Base-by-base conservation (phyloP, 2,329 filamentous ascomycete species). In the Podosphaera leucotricha region DNA sequence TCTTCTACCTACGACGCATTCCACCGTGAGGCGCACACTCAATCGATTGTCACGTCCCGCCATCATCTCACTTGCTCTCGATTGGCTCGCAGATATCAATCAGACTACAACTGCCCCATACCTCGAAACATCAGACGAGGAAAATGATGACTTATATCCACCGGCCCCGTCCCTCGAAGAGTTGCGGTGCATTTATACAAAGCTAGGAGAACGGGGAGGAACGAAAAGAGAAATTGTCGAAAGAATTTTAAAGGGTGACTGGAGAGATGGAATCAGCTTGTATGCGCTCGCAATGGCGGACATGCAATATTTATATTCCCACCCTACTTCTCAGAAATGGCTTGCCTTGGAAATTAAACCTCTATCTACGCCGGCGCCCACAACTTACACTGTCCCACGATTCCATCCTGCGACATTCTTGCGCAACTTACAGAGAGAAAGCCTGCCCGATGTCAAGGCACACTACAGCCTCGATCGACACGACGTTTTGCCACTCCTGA, bases 351-450 rank as follows among this genome's bases (percentile, higher is more conserved):
- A 66, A 48, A 68, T 80, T 18, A 59, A 71, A 7, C 70, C 66
- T 1, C 58, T 78, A 7, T n/a, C 6, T 24, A 10, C 41, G 20
- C n/a, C 26, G 5, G n/a, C 35, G 18, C 26, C 35, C 19, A 21
- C 21, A 19, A 8, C 10, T 6, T 8, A 22, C 2, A 28, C 3
- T 7, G 36, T 77, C 41, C 82, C 83, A 10, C 75, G 78, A 15
- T 82, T 90, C 54, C 81, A 92, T 54, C 79, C 82, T 1, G 74
- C 80, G 3, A 81, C 78, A 0, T 92, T 92, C 58, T 65, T 92
- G 33, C 72, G 73, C 50, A 79, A 77, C 50, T 70, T 93, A 2
- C 79, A 86, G 51, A 66, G 67, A 36, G 77, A 86, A 55, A 70
- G 85, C 16, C 66, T 82, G 1, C 80, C 83, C 1, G 70, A 90